Base-by-base conservation (phyloP, 2,329 filamentous ascomycete species). In the Cytospora paraplurivora region DNA sequence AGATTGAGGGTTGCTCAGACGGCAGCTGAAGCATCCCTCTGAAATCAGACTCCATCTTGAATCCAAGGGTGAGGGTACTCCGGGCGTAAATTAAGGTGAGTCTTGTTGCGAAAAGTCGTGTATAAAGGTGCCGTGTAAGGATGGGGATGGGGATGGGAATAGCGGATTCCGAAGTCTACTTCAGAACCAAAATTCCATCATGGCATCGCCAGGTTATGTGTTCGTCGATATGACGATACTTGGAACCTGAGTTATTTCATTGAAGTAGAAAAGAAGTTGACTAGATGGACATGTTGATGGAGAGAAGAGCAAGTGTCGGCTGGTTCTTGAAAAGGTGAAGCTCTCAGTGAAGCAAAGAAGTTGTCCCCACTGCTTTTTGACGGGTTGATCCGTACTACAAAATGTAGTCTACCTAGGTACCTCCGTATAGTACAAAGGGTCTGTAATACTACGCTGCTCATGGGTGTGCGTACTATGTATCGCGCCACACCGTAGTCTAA, bases 31-130 rank as follows among this genome's bases (percentile, higher is more conserved):
- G 34, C 15, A 64, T 27, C 8, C 44, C 57, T 55, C 57, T 19
- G n/a, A 66, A 50, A 15, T 59, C 64, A 7, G 64, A 49, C 53
- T 66, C 64, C 64, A 66, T 66, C 1, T 19, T 62, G 34, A 10
- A 47, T 11, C 21, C 8, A 11, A 47, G 8, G 21, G 44, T 47
- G 13, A 47, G 21, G 44, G 44, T 21, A 19, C 4, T 6, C n/a
- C 44, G 7, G n/a, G n/a, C 7, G 3, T 37, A 13, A 37, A 37
- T n/a, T 12, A 11, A 12, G 1, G 17, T 47, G 1, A 21, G 7
- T 47, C 27, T 47, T 4, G 44, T 47, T 17, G 44, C n/a, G 44
- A 47, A n/a, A 47, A 12, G n/a, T 17, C 44, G 27, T 27, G 27
- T 2, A 27, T 27, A 27, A 27, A 27, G 27, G 27, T 27, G 27